These are phyloP conservation scores for Xylaria digitata DNA, from an alignment of 2,329 filamentous ascomycete genomes.

Conservation along the genomic window DNA sequence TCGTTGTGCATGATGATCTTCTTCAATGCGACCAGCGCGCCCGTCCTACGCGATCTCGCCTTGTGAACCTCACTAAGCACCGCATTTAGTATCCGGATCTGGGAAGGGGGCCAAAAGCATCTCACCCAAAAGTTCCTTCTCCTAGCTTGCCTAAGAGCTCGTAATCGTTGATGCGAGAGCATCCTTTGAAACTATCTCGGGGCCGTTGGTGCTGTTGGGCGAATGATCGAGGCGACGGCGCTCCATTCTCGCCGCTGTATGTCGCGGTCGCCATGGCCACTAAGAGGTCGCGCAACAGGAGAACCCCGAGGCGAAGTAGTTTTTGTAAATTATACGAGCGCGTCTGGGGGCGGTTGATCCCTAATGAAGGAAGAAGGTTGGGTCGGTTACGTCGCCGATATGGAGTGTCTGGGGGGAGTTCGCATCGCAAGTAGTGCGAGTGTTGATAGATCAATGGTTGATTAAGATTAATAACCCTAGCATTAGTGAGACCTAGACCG, in stretches of 20 bases:
- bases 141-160: slow-evolving; percentile 86
- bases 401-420: slow-evolving; percentile 8
- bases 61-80: slow-evolving; percentile 83
- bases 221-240: slow-evolving; percentile 66
- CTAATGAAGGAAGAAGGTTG: neutral
- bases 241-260: slow-evolving; percentile 44
- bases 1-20: slow-evolving; percentile 99
- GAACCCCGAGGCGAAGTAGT: neutral
- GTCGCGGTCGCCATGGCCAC: slow-evolving; percentile 36
- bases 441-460: neutral
- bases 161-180: slow-evolving; percentile 84
- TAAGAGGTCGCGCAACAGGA: slow-evolving; percentile 1
- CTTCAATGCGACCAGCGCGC: slow-evolving; percentile 86
- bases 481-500: neutral
- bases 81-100: slow-evolving; percentile 39
- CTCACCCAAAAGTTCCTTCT: slow-evolving; percentile 93
- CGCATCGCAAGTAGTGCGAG: slow-evolving; percentile 28
- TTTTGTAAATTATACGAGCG: neutral
- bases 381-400: slow-evolving; percentile 23
- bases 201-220: slow-evolving; percentile 67
- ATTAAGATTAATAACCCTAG: slow-evolving; percentile 5
- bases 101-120: slow-evolving; percentile 45
- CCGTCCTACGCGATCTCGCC: slow-evolving; percentile 79
- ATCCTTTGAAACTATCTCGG: slow-evolving; percentile 78
- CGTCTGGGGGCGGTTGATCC: neutral